Base-by-base conservation (phyloP, 768 basidiomycete genomes). In the Strobilomyces confusus region DNA sequence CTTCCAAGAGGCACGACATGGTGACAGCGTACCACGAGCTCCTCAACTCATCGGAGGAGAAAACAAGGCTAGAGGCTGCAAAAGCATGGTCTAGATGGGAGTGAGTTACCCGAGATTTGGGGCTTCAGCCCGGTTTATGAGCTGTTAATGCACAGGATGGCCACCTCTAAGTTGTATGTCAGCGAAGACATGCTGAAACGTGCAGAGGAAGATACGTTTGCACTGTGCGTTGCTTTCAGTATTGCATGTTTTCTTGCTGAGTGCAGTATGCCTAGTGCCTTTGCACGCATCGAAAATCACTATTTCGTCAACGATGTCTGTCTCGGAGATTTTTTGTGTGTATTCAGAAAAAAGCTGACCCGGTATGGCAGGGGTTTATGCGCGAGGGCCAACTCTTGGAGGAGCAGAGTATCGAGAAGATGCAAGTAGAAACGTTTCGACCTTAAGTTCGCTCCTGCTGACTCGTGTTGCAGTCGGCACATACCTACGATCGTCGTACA, bases 31-130 rank as follows among this genome's bases (percentile, higher is more conserved):
- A 97, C 67, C 87, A 94, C 61, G 76, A 79, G 5, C 87, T 84
- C 49, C 80, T 95, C 43, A 85, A 84, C 62, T 83, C 88, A 7
- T 72, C 74, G 1, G 87, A 95, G 63, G 83, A 88, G 30, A 73
- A 79, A 59, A 80, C 75, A 4, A 77, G 87, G 32, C 60, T 87
- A 30, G 72, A 53, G 8, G 92, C 92, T 12, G 92, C 92, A 4
- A 88, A 80, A 62, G 89, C 90, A 3, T 95, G 92, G 92, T 75
- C 86, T 19, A 89, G 86, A 66, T 95, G 90, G 89, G 93, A 95
- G 90, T 90, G 61, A 64, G 90, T 78, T 22, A 6, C 43, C 17
- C 32, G 15, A 12, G 6, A 34, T 32, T 17, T 20, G n/a, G 29
- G 2, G 37, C n/a, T 34, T 59, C 17, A 20, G 29, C 46, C 2